Evolutionary conservation across 2,329 filamentous ascomycete species (phyloP), one percentile per base, ranked within the genome.

Genomic region (Samsoniella hepiali): DNA sequence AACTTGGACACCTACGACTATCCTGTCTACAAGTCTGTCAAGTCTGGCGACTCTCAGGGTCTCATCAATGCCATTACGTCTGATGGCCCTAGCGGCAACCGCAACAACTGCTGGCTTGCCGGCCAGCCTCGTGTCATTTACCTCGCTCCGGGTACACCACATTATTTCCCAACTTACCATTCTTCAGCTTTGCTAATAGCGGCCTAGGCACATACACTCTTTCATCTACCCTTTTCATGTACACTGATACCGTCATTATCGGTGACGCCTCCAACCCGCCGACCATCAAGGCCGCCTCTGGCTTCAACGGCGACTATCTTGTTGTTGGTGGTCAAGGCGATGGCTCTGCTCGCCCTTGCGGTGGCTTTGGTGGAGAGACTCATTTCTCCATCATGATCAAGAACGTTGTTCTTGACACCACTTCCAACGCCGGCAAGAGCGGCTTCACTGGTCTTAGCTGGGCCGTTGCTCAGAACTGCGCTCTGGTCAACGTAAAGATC

Each of bases 231-330:
- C 60, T 67, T 2, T 64, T 45, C 45, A 60, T 67, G 53, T 44
- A 63, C 58, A 68, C 66, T 10, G 66, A 95, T 78, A 94, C 91
- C 4, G 91, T 95, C 74, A 85, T 96, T 64, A 82, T 96, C 36
- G 92, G 92, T 63, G 91, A 96, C 76, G 88, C 89, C 51, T 72
- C 84, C 69, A 80, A 83, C 67, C 76, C 87, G 10, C 91, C 92
- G 0, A 87, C 86, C 0, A 81, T 96, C 73, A 90, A 91, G 76
- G 89, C 88, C 5, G 75, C 84, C 0, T 73, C 86, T 22, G 78
- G 79, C 67, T 96, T 96, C 72, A 68, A 81, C 6, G 92, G 92
- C 49, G 36, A 68, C 60, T 64, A 65, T 36, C 65, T 68, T 9
- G 57, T 68, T 36, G 65, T 67, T 1, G 66, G 65, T 53, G 66